Percentiles rank a stretch among this genome's conserved stretches.
Evolutionary conservation across 306 rosid species (phyloP).

Genomic region (Hippophae tibetana): DNA sequence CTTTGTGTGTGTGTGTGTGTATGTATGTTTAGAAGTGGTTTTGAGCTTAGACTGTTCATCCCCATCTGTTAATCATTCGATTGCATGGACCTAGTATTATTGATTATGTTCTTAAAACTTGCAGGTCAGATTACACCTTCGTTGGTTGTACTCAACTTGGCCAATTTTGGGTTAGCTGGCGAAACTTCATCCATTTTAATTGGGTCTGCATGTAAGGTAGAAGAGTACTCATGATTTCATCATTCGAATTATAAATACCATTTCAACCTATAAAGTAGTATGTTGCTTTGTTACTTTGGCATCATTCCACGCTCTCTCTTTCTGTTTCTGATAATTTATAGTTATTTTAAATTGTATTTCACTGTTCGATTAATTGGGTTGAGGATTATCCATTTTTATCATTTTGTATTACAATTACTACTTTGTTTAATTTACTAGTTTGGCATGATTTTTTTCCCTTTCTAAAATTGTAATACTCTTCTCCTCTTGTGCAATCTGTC

Average conservation of each 20-base stretch:
- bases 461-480: no score
- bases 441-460: background rate
- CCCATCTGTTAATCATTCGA: background rate
- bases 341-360: no score
- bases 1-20: no score
- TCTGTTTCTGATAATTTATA: no score
- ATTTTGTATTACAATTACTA: background rate
- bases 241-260: background rate
- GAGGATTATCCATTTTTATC: no score
- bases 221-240: background rate
- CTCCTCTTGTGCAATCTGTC: no score
- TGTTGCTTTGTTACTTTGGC: no score
- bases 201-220: slow-evolving; percentile 3
- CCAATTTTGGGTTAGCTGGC: slow-evolving; percentile 2
- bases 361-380: no score
- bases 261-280: no score
- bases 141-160: background rate
- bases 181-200: background rate
- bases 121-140: slow-evolving; percentile 1
- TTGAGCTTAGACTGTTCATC: background rate
- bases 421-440: background rate
- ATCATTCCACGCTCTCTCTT: no score
- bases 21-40: background rate
- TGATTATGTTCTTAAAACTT: background rate
- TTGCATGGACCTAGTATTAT: background rate